Base-by-base conservation (phyloP, 1,284 basidiomycete species). In the Entoloma clypeatum region DNA sequence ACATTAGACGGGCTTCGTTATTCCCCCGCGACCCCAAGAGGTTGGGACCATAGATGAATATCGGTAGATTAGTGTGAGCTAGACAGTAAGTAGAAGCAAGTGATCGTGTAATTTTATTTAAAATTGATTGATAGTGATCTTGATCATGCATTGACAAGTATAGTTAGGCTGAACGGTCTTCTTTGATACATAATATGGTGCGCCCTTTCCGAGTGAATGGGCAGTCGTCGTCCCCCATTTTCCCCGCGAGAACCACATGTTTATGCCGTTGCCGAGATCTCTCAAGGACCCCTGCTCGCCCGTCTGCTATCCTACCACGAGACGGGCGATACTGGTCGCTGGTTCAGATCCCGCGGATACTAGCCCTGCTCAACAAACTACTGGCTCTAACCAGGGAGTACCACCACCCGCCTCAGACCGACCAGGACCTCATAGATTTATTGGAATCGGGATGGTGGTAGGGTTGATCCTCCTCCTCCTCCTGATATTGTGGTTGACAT, bases 1-100 rank as follows among this genome's bases (percentile, higher is more conserved):
- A 99, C 74, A 96, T 99, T 58, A 79, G 95, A 44, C 75, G 93
- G 39, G 92, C 92, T 16, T 90, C 86, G 36, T 67, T 98, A 61
- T 99, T 99, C 84, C 96, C 96, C 18, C 81, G 92, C 59, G 92
- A 95, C 69, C 92, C 92, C 45, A 88, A 86, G 65, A 73, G 85
- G 44, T 65, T 88, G 47, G 84, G 86, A 52, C 85, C 85, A 36
- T 87, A 64, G 65, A 48, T 13, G 30, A 8, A 17, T 43, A 36
- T 45, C n/a, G n/a, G n/a, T n/a, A 41, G 41, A 33, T 25, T 28
- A 36, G 21, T 38, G 33, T 33, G 23, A 24, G 37, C 42, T 36
- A 39, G 41, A 36, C 36, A 50, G 52, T 49, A 46, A 52, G 45
- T 23, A 38, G 39, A 37, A 41, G 39, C 48, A 26, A 44, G 48